Evolutionary conservation across 345 rosid species (phyloP).

Genomic region (Psidium guajava): DNA sequence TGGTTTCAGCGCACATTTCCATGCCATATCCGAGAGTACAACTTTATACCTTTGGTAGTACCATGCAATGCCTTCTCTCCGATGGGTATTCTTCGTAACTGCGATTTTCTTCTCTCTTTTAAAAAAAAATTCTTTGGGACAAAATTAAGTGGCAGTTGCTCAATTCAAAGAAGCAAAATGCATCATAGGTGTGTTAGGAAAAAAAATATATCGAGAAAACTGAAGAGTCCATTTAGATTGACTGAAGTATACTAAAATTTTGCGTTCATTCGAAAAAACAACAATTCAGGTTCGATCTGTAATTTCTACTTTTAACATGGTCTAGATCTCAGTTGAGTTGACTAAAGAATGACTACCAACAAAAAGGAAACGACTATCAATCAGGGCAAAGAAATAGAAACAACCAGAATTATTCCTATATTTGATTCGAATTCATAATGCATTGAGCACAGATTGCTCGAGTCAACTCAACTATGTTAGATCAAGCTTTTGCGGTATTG

Average conservation of each 20-base stretch:
- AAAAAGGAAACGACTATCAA: too few relatives aligned
- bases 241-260: neutral
- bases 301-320: neutral
- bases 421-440: neutral
- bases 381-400: neutral
- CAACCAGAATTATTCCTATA: too few relatives aligned
- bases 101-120: neutral
- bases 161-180: neutral
- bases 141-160: neutral
- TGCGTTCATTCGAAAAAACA: neutral
- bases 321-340: neutral
- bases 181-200: neutral
- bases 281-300: neutral
- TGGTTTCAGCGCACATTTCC: neutral
- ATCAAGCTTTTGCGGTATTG: neutral
- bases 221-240: neutral
- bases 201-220: neutral
- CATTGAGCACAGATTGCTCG: neutral
- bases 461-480: neutral
- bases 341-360: neutral
- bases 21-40: neutral
- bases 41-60: neutral
- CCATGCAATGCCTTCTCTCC: neutral
- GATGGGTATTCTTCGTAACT: neutral
- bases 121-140: neutral